A percentile compares a stretch with the other conserved stretches of the same genome.
Evolutionary conservation across 2,329 filamentous ascomycete genomes (phyloP).

Genomic region (Colletotrichum kahawae): DNA sequence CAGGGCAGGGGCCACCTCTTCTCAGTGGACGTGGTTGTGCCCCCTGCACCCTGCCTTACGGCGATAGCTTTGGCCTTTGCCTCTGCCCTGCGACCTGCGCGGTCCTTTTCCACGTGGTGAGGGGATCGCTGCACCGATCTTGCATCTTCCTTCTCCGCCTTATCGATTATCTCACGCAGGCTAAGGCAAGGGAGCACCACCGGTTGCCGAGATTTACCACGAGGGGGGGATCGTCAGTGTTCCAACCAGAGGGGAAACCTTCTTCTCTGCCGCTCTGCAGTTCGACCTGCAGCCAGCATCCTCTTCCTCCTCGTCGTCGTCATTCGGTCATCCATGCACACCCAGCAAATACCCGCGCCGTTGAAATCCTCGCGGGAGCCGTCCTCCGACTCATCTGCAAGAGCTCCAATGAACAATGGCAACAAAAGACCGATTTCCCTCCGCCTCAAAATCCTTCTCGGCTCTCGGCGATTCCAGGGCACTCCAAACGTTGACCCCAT

Average conservation of each 20-base stretch:
- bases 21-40: not conserved
- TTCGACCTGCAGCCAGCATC: not conserved
- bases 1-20: not conserved
- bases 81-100: not conserved
- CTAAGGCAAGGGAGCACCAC: not conserved
- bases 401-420: not conserved
- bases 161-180: not conserved
- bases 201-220: not conserved
- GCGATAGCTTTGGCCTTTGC: not conserved
- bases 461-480: not conserved
- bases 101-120: slow-evolving; percentile 1
- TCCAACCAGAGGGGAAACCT: not conserved
- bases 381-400: not conserved
- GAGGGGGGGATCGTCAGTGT: not conserved
- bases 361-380: not conserved
- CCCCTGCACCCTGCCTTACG: not conserved
- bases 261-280: not conserved
- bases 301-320: not conserved
- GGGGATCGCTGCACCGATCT: not conserved
- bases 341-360: not conserved
- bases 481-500: not conserved
- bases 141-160: not conserved
- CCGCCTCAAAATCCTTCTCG: not conserved
- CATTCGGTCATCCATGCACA: not conserved
- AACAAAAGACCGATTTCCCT: not conserved